Percentiles rank a stretch among this genome's conserved stretches.
Evolutionary conservation across 1,284 basidiomycete species (phyloP).

Genomic region (Malassezia japonica): DNA sequence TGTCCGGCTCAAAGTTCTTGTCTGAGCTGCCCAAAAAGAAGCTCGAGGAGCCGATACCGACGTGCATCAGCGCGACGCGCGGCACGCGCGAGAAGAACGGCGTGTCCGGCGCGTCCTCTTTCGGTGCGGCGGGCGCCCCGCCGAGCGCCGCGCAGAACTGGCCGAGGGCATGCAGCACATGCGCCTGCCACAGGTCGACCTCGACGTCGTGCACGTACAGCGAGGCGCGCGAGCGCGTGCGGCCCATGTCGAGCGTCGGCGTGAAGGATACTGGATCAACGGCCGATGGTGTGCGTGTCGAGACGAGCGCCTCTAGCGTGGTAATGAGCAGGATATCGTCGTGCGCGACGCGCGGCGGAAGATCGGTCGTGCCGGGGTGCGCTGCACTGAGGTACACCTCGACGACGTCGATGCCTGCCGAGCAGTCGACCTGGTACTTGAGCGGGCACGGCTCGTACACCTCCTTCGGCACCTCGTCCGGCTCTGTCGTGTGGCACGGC

Average conservation of each 20-base stretch:
- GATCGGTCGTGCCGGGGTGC: not conserved
- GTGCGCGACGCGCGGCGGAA: not conserved
- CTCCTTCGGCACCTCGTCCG: not conserved
- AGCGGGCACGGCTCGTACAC: not conserved
- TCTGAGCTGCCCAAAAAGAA: constrained; percentile 6
- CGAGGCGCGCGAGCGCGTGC: not conserved
- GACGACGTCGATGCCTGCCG: constrained; percentile 3
- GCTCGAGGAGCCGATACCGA: not conserved
- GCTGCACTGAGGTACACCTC: constrained; percentile 9
- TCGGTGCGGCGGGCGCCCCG: not conserved
- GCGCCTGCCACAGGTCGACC: constrained; percentile 11
- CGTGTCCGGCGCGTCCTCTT: not conserved
- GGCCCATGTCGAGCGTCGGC: not conserved
- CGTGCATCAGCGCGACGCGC: not conserved
- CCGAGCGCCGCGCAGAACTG: not conserved
- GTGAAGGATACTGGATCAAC: not conserved
- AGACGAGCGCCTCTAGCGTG: not conserved
- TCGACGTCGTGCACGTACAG: constrained; percentile 6
- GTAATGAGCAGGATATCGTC: constrained; percentile 8
- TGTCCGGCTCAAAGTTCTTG: constrained; percentile 7
- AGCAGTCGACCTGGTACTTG: constrained; percentile 3
- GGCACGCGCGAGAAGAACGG: constrained; percentile 6
- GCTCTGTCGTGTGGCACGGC: not conserved
- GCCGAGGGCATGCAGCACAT: constrained; percentile 1
- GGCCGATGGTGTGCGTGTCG: not conserved